Conservation (phyloP, 2,329 filamentous ascomycete genomes). For the Cadophora sp. region DNA sequence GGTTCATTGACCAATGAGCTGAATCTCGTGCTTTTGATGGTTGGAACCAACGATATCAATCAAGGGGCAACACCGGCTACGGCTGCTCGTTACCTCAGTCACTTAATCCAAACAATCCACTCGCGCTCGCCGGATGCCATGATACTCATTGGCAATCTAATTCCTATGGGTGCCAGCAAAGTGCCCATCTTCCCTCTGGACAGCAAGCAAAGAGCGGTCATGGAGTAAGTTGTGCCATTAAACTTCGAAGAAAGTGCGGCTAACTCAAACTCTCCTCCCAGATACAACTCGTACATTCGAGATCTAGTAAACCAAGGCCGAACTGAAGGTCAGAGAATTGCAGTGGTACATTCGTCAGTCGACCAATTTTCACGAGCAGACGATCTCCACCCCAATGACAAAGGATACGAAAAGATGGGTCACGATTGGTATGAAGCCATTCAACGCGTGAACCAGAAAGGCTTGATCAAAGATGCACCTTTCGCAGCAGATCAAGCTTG, state of each 20-base stretch:
- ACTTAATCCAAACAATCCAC: background rate
- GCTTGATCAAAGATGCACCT: background rate
- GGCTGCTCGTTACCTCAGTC: background rate
- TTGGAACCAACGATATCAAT: conserved; percentile 26
- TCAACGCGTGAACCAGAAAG: background rate
- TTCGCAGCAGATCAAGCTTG: conserved; percentile 1
- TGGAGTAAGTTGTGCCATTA: background rate
- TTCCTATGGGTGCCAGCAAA: background rate
- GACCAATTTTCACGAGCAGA: background rate
- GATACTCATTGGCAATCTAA: background rate
- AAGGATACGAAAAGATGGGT: background rate
- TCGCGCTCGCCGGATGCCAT: background rate
- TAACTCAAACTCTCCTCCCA: background rate
- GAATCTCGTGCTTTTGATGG: conserved; percentile 17
- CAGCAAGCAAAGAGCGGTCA: background rate
- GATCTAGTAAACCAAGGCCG: background rate
- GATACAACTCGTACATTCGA: background rate
- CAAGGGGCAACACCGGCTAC: conserved; percentile 38
- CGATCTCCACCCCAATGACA: background rate
- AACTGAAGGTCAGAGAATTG: background rate
- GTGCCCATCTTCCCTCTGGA: background rate
- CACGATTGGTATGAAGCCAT: background rate
- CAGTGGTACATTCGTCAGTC: background rate
- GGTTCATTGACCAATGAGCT: background rate
- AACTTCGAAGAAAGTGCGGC: background rate